These are phyloP conservation scores for Penicillium macrosclerotiorum DNA, from an alignment of 495 filamentous ascomycete genomes.

Conservation along the genomic window DNA sequence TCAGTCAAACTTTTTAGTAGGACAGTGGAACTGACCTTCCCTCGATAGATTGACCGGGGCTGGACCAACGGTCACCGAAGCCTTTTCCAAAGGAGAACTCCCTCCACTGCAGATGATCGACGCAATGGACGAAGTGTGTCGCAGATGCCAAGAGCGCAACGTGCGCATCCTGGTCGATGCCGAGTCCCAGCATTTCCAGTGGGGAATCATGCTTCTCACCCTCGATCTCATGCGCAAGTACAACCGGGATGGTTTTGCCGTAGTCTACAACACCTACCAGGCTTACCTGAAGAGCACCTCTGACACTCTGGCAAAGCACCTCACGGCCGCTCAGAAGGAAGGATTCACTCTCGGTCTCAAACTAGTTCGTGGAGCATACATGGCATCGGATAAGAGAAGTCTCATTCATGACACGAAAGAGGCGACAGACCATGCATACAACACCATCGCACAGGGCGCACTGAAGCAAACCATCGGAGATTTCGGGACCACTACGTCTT, in stretches of 20 bases:
- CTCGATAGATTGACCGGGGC: slow-evolving; percentile 31
- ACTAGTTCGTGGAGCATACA: slow-evolving; percentile 84
- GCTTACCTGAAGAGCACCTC: slow-evolving; percentile 75
- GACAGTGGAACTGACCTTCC: no score
- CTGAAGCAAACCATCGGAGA: slow-evolving; percentile 30
- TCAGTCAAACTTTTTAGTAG: no score
- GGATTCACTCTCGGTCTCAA: slow-evolving; percentile 79
- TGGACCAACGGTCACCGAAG: slow-evolving; percentile 25
- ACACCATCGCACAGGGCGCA: slow-evolving; percentile 50
- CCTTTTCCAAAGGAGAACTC: slow-evolving; percentile 29
- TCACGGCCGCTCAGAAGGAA: slow-evolving; percentile 58
- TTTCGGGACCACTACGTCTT: slow-evolving; percentile 46
- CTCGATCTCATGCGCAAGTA: slow-evolving; percentile 75
- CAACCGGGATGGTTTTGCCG: slow-evolving; percentile 53
- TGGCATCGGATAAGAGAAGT: slow-evolving; percentile 70
- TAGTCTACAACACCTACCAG: slow-evolving; percentile 74
- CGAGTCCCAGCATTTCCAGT: slow-evolving; percentile 73
- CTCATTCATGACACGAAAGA: slow-evolving; percentile 75
- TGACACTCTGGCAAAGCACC: slow-evolving; percentile 56
- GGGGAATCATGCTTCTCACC: slow-evolving; percentile 75
- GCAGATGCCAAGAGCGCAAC: slow-evolving; percentile 46
- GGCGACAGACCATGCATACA: slow-evolving; percentile 65
- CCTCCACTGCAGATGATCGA: slow-evolving; percentile 36
- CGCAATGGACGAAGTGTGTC: slow-evolving; percentile 38
- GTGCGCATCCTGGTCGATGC: slow-evolving; percentile 79